Evolutionary conservation across 306 rosid species (phyloP).

Genomic region (Dryas drummondii): DNA sequence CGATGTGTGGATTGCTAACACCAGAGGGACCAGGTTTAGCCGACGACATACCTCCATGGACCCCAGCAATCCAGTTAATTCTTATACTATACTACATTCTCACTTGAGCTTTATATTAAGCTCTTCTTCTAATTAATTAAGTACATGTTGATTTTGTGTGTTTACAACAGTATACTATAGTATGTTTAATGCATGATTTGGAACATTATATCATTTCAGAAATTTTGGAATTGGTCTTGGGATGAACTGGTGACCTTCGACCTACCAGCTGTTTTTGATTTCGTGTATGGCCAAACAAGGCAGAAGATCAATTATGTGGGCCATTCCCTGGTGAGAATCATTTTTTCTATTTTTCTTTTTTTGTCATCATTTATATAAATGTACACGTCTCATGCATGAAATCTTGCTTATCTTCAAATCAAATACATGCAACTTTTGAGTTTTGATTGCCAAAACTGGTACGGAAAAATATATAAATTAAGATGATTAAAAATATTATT

Average conservation of each 20-base stretch:
- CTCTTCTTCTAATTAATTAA: not conserved
- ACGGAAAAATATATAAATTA: too few relatives aligned
- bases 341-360: too few relatives aligned
- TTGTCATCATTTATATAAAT: not conserved
- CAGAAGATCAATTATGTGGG: slow-evolving; percentile 84
- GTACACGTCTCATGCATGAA: not conserved
- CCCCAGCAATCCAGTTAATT: slow-evolving; percentile 38
- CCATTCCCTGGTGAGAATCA: slow-evolving; percentile 67
- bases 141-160: too few relatives aligned
- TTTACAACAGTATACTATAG: too few relatives aligned
- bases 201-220: slow-evolving; percentile 31
- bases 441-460: not conserved
- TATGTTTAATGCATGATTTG: too few relatives aligned
- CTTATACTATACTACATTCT: not conserved
- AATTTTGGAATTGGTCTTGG: slow-evolving; percentile 84
- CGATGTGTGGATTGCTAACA: slow-evolving; percentile 87
- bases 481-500: too few relatives aligned
- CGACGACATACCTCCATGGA: slow-evolving; percentile 54
- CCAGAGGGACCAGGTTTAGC: slow-evolving; percentile 85
- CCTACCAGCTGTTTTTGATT: slow-evolving; percentile 76
- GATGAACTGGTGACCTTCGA: slow-evolving; percentile 73
- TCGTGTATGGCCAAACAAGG: slow-evolving; percentile 56
- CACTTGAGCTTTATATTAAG: not conserved
- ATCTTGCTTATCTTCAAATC: not conserved
- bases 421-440: not conserved